Percentiles rank a stretch among this genome's conserved stretches.
These are phyloP conservation scores for Knoxdaviesia proteae DNA, from an alignment of 2,329 filamentous ascomycete genomes.

Conservation along the genomic window DNA sequence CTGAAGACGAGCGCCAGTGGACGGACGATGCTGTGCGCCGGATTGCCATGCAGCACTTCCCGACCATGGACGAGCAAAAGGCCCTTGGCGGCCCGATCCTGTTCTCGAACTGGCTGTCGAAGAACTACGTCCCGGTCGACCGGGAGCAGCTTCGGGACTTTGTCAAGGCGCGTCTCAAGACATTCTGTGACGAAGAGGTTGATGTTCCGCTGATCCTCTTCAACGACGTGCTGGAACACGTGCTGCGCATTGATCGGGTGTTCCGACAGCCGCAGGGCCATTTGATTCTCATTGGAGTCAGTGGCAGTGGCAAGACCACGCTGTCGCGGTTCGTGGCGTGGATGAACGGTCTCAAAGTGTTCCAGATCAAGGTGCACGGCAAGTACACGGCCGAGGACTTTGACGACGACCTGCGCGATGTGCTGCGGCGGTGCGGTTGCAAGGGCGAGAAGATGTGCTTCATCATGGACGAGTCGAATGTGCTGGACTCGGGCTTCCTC, in stretches of 20 bases:
- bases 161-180: slow-evolving; percentile 88
- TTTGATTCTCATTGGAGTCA: slow-evolving; percentile 94
- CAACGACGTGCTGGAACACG: slow-evolving; percentile 96
- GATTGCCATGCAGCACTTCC: slow-evolving; percentile 82
- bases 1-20: slow-evolving; percentile 86
- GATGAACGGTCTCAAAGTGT: slow-evolving; percentile 99
- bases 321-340: slow-evolving; percentile 94
- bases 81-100: slow-evolving; percentile 84
- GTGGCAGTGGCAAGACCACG: slow-evolving; percentile 95
- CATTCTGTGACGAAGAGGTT: slow-evolving; percentile 98
- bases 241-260: slow-evolving; percentile 91
- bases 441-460: slow-evolving; percentile 99
- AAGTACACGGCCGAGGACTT: slow-evolving; percentile 98
- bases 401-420: slow-evolving; percentile 87
- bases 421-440: slow-evolving; percentile 81
- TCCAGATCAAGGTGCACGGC: slow-evolving; percentile 99
- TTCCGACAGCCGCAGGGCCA: slow-evolving; percentile 97
- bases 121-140: slow-evolving; percentile 93
- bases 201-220: slow-evolving; percentile 98
- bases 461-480: slow-evolving; percentile 99
- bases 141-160: slow-evolving; percentile 90
- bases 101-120: slow-evolving; percentile 98
- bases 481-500: slow-evolving; percentile 93
- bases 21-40: slow-evolving; percentile 72
- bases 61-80: slow-evolving; percentile 77